Evolutionary conservation across 768 basidiomycete species (phyloP).

Genomic region (Leccinellum luteum): DNA sequence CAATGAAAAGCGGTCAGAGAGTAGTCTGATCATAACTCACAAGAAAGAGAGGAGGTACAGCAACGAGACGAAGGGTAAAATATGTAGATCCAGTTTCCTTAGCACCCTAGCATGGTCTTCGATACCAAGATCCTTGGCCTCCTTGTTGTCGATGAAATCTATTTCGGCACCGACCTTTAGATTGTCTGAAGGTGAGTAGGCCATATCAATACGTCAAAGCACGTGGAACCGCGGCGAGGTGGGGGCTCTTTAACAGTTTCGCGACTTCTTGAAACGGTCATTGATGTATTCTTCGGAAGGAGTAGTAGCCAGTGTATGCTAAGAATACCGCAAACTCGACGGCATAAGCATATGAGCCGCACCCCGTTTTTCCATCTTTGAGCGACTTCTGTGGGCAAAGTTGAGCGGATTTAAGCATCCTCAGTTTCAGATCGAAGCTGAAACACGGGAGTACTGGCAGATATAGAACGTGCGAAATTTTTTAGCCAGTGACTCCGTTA

Average conservation of each 20-base stretch:
- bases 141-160: constrained; percentile 12
- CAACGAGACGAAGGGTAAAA: background rate
- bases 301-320: no score
- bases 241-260: no score
- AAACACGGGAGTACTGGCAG: background rate
- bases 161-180: constrained; percentile 3
- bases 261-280: background rate
- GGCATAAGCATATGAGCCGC: background rate
- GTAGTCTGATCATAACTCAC: background rate
- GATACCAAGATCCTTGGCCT: background rate
- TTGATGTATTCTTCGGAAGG: background rate
- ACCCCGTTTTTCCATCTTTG: background rate
- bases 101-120: background rate
- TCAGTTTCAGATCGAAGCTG: background rate
- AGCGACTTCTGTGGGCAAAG: background rate
- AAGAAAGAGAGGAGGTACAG: background rate
- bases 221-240: background rate
- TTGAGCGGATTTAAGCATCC: background rate
- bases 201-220: constrained; percentile 2
- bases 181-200: background rate
- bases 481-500: background rate
- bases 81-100: background rate
- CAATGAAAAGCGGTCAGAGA: background rate
- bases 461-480: background rate
- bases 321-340: background rate